Base-by-base conservation (phyloP, 2,329 filamentous ascomycete genomes). In the Pseudocercospora crystallina region DNA sequence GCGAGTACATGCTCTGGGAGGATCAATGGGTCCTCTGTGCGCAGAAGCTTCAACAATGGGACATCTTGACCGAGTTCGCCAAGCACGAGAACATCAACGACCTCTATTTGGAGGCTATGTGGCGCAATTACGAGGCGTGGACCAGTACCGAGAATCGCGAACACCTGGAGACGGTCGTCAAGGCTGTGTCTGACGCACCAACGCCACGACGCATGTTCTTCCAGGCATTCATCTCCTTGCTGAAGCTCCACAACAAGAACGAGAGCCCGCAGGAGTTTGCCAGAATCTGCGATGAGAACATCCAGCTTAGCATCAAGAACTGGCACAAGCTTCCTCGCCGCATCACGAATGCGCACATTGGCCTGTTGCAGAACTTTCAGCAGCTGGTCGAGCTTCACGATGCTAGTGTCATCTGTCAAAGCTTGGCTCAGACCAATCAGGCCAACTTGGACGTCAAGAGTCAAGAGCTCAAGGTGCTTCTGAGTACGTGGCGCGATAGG, bases 61-160 rank as follows among this genome's bases (percentile, higher is more conserved):
- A 99, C 63, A 92, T 99, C 49, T 73, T 99, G 31, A 90, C 90
- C 56, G 95, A 99, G 63, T 97, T 97, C 65, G 91, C 94, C 3
- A 99, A 99, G 72, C 94, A 99, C 64, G 95, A 99, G 68, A 99
- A 99, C 66, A 87, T 96, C 72, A 95, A 96, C 66, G 94, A 99
- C 67, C 82, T 99, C 43, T 84, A 96, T 32, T 77, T 99, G 10
- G 94, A 99, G 71, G 90, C 94, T 54, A 91, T 90, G 12, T 99
- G 94, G 94, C 85, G 94, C 56, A 90, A 91, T 62, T 88, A 91
- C 49, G 95, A 99, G 56, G 92, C 91, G 71, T 99, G 95, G 94
- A 87, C 89, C 65, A 89, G 85, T 36, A 80, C 85, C 40, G 87
- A 90, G 55, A 89, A 91, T 61, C 85, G 91, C 29, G 92, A 97